Conservation (phyloP, 345 rosid genomes). For the Eucalyptus curtisii region DNA sequence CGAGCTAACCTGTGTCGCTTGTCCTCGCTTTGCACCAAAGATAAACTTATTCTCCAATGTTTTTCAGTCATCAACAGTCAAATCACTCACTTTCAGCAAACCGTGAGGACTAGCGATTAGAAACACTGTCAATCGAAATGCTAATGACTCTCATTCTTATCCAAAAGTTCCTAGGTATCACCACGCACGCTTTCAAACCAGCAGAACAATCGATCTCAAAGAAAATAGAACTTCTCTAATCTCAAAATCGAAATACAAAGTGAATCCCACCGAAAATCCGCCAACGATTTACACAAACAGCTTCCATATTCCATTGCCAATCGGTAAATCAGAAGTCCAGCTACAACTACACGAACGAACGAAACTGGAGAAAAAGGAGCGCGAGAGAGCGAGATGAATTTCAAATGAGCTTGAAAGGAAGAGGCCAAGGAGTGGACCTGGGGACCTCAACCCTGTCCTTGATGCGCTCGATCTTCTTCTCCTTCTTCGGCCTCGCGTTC, state of each 20-base stretch:
- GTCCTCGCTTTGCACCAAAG: not conserved
- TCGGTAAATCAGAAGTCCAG: not conserved
- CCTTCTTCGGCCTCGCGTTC: constrained; percentile 77
- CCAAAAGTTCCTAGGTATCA: not conserved
- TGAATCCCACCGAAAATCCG: not conserved
- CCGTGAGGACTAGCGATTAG: not conserved
- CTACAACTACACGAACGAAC: not conserved
- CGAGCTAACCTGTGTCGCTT: not conserved
- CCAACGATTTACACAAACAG: not conserved
- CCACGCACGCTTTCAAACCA: not conserved
- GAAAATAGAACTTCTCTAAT: not conserved
- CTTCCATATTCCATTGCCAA: not conserved
- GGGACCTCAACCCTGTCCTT: constrained; percentile 90
- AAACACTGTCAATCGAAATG: not conserved
- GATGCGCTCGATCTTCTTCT: constrained; percentile 82
- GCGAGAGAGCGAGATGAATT: not conserved
- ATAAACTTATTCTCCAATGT: not conserved
- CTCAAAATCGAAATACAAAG: not conserved
- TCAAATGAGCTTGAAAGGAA: constrained; percentile 93
- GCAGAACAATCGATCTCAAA: not conserved
- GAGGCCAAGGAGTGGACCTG: constrained; percentile 99
- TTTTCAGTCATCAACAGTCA: not conserved
- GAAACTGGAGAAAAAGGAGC: not conserved
- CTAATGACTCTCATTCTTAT: not conserved
- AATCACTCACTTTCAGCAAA: not conserved